Base-by-base conservation (phyloP, 2,329 filamentous ascomycete genomes). In the Sordariomycetes sp. region DNA sequence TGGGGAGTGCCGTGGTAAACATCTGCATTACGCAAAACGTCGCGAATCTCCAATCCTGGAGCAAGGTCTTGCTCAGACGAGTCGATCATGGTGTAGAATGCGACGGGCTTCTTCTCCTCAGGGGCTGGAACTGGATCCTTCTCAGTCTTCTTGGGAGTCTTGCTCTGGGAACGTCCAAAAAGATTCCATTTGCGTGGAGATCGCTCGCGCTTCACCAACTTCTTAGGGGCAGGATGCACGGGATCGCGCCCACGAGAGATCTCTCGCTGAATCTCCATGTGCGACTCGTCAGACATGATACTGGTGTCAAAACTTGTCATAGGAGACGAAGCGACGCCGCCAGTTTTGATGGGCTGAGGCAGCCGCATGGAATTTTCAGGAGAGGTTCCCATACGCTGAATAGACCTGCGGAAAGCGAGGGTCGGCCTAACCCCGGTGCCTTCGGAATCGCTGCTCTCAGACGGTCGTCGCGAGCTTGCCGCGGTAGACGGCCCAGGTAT, bases 151-250 rank as follows among this genome's bases (percentile, higher is more conserved):
- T 64, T 66, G 3, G 43, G 46, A 33, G 51, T 48, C n/a, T 63
- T 58, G 23, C 53, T 64, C 20, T 73, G 68, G 0, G 70, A 70
- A 30, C 73, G 64, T 32, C 74, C 66, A 43, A 81, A 80, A 10
- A 79, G 50, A 41, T 78, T 79, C 76, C 76, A 81, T 43, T 70
- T 77, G 7, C 70, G 65, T 17, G 74, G 73, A 18, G 71, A 74
- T 28, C 63, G 68, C 2, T 66, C 50, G 34, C 64, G 63, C 49
- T 76, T 79, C 16, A 64, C 61, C 16, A 75, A 51, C 49, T 78
- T 79, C 51, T 68, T 77, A 0, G 70, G 57, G 1, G 47, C 50
- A 15, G 48, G 42, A 16, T 41, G 51, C 3, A 49, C 43, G 9
- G 49, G 38, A 29, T 39, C 43, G 6, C 50, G 48, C 4, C 56